Percentiles rank a stretch among this genome's conserved stretches.
These are phyloP conservation scores for Aegilops umbellulata DNA, from an alignment of 176 grass and related monocot species.

Conservation along the genomic window DNA sequence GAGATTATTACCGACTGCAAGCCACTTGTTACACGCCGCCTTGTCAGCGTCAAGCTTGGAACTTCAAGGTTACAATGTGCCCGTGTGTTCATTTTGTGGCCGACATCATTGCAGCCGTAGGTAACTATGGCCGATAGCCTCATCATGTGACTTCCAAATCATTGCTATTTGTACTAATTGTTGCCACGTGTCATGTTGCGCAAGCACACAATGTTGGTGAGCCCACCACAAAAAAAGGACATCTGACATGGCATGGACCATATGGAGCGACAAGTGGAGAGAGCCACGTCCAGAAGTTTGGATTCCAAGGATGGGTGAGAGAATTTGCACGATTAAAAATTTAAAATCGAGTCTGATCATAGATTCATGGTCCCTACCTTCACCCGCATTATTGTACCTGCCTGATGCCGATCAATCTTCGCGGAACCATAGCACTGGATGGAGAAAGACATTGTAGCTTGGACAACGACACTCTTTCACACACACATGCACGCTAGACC, in stretches of 20 bases:
- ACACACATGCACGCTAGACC: neutral
- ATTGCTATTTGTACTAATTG: neutral
- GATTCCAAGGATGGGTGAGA: neutral
- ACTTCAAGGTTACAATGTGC: neutral
- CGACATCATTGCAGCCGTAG: accelerated
- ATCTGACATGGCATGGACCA: neutral
- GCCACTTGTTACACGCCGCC: neutral
- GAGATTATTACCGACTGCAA: neutral
- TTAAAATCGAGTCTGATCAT: neutral
- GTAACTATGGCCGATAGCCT: neutral
- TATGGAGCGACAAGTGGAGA: neutral
- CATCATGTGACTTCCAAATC: too few relatives aligned
- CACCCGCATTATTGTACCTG: neutral
- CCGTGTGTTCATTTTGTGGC: neutral
- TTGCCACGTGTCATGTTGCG: neutral
- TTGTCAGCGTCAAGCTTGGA: neutral
- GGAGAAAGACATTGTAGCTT: neutral
- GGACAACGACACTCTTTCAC: neutral
- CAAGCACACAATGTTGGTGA: neutral
- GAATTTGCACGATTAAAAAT: neutral
- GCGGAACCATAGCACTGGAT: neutral
- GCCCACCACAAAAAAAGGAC: neutral
- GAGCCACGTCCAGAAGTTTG: neutral
- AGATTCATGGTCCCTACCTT: neutral
- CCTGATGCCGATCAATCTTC: neutral